A percentile compares a stretch with the other conserved stretches of the same genome.
phyloP scores from a whole-genome alignment of 176 grass and related monocot species.

The Zoysia japonica region DNA sequence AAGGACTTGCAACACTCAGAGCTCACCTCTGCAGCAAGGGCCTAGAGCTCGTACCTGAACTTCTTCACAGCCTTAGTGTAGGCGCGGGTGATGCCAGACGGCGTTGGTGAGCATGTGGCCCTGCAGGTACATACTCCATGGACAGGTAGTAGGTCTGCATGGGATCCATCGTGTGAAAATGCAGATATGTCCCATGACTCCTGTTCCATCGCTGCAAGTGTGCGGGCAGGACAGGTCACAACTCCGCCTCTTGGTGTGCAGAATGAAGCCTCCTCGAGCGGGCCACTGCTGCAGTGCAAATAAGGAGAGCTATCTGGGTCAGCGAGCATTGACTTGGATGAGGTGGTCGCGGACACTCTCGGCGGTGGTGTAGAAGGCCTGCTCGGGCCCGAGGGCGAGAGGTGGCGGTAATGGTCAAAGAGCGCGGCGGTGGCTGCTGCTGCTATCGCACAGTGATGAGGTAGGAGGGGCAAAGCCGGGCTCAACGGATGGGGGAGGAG shows the following conservation, averaged over 20 bases:
- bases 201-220: constrained; percentile 77
- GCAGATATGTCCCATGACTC: constrained; percentile 57
- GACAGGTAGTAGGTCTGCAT: constrained; percentile 99
- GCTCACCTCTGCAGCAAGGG: constrained; percentile 65
- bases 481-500: too few species aligned
- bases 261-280: background rate
- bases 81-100: constrained; percentile 65
- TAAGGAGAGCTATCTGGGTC: background rate
- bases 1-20: constrained; percentile 8
- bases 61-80: constrained; percentile 90
- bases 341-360: constrained; percentile 87
- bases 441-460: too few species aligned
- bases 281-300: background rate
- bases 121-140: constrained; percentile 90
- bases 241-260: too few species aligned
- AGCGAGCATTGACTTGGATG: constrained; percentile 53
- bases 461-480: too few species aligned
- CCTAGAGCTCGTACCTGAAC: constrained; percentile 91
- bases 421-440: too few species aligned
- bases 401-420: constrained; percentile 44
- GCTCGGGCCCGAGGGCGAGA: constrained; percentile 89
- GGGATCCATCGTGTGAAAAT: constrained; percentile 93
- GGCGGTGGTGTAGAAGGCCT: constrained; percentile 87
- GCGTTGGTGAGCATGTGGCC: constrained; percentile 95
- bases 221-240: constrained; percentile 14